A percentile compares a stretch with the other conserved stretches of the same genome.
Evolutionary conservation across 2,329 filamentous ascomycete species (phyloP).

Genomic region (Aureobasidium zeae): DNA sequence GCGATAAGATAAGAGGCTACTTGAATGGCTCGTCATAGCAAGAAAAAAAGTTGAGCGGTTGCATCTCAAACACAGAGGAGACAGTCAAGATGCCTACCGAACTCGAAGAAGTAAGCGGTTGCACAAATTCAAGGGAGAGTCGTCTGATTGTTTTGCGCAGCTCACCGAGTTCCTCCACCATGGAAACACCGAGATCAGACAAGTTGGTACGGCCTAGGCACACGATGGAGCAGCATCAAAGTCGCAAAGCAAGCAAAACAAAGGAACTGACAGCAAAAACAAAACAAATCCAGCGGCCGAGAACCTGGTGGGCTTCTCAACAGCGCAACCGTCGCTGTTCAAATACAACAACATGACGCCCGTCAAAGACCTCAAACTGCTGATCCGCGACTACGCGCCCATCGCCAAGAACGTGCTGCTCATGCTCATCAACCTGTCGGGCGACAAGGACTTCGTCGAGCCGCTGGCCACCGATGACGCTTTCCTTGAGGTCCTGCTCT

Average conservation of each 20-base stretch:
- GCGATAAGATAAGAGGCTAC: too few species aligned
- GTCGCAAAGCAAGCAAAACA: constrained; percentile 45
- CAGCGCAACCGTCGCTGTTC: constrained; percentile 69
- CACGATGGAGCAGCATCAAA: neutral
- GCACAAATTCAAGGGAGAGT: neutral
- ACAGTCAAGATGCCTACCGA: constrained; percentile 37
- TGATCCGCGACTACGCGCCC: constrained; percentile 76
- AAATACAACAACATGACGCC: constrained; percentile 71
- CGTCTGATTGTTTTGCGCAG: constrained; percentile 35
- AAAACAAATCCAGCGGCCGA: constrained; percentile 54
- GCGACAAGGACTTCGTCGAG: constrained; percentile 66
- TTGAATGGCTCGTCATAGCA: too few species aligned
- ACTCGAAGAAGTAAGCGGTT: constrained; percentile 37
- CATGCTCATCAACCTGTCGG: constrained; percentile 78
- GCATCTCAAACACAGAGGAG: neutral
- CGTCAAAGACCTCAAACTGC: constrained; percentile 75
- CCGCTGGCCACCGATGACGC: constrained; percentile 66
- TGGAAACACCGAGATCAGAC: constrained; percentile 81
- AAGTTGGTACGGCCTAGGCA: constrained; percentile 49
- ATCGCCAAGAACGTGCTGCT: constrained; percentile 90
- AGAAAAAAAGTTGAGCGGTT: too few species aligned
- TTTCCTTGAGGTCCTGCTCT: constrained; percentile 66
- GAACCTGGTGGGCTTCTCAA: constrained; percentile 75
- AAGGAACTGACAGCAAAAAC: neutral
- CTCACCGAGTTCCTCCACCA: constrained; percentile 89